phyloP scores from a whole-genome alignment of 495 filamentous ascomycete genomes.

The Halenospora varia region DNA sequence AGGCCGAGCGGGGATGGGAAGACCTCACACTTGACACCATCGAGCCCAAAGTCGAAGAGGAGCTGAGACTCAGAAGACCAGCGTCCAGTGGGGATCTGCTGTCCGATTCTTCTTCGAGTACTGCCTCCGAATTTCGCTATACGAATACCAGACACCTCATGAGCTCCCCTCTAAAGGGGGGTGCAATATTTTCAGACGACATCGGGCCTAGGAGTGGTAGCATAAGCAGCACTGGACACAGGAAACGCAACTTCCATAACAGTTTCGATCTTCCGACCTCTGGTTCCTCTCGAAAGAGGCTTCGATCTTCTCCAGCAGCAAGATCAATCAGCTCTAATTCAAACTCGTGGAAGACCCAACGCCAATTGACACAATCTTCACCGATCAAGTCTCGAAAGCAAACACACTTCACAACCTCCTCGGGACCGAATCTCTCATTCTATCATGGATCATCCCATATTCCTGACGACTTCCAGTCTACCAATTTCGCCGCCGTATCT shows the following conservation, averaged over 20 bases:
- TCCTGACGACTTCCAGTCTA: constrained; percentile 43
- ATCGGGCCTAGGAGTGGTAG: constrained; percentile 38
- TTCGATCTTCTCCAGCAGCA: constrained; percentile 62
- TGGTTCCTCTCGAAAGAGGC: constrained; percentile 54
- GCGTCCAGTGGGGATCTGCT: constrained; percentile 57
- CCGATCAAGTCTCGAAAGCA: constrained; percentile 66
- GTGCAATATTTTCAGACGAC: constrained; percentile 65
- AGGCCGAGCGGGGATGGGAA: constrained; percentile 87
- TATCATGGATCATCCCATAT: constrained; percentile 67
- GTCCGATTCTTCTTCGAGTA: constrained; percentile 76
- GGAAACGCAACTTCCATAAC: constrained; percentile 53
- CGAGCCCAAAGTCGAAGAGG: constrained; percentile 69
- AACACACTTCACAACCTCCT: constrained; percentile 56
- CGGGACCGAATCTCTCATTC: constrained; percentile 64
- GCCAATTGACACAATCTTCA: constrained; percentile 77
- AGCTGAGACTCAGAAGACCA: constrained; percentile 52
- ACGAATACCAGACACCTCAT: constrained; percentile 40
- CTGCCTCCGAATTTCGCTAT: constrained; percentile 51
- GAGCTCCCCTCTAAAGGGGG: constrained; percentile 61
- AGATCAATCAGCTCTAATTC: constrained; percentile 52
- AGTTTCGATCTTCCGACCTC: constrained; percentile 36
- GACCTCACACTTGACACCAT: constrained; percentile 70
- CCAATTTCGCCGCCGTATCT: constrained; percentile 55
- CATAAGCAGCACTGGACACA: constrained; percentile 46
- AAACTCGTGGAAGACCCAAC: constrained; percentile 66